Base-by-base conservation (phyloP, 805 yeast species). In the Yarrowia phangngaensis region DNA sequence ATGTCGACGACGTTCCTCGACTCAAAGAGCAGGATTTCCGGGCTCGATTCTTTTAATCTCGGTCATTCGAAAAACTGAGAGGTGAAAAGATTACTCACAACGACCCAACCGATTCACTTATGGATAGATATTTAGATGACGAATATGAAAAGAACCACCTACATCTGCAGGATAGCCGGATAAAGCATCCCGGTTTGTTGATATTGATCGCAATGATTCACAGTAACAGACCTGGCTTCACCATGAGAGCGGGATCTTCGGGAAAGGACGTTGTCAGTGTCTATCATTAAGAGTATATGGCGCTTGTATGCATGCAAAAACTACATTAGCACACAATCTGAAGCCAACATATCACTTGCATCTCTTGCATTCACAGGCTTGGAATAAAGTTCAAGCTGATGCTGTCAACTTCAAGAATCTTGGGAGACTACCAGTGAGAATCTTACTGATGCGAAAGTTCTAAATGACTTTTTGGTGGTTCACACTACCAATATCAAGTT, bases 31-130 rank as follows among this genome's bases (percentile, higher is more conserved):
- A 90, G 31, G 95, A 84, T 60, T 92, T 92, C 58, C 92, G 98
- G 98, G 86, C 95, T 8, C 70, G 97, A 54, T 92, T 92, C 60
- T 92, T 92, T 71, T 81, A 86, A 58, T 88, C 97, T 0, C 83
- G 87, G 58, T 68, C 92, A 53, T 92, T 89, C 60, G 73, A 96
- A 55, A 78, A 88, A 58, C 69, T 92, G 24, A 74, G 95, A 62
- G 98, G 98, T 52, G 97, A 92, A 60, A 80, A 79, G 55, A 75
- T 87, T 47, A 78, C 80, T 58, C 66, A 75, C 2, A 82, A 78
- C 60, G 86, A 85, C 54, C 74, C 95, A 54, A 88, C 92, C 47
- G 97, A 92, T 64, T 74, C 80, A 4, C 73, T 88, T 6, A 70
- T 92, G 52, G 98, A 92, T 64, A 81, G 83, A 58, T 92, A 90